Conservation (phyloP, 1,139 yeast species). For the Suhomyces coccinellae region DNA sequence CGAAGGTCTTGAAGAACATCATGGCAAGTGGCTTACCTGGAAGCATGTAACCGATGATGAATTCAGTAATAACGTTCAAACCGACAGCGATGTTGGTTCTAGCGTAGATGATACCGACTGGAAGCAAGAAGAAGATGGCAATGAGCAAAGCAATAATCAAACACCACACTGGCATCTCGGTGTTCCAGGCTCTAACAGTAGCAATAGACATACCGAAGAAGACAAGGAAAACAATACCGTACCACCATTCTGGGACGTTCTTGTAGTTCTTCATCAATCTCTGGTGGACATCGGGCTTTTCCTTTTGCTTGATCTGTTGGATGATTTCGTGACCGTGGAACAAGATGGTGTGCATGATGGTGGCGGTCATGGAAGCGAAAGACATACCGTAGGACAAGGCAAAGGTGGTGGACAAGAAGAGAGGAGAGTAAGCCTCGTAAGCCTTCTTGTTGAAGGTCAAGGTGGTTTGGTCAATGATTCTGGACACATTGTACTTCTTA, state of each 20-base stretch:
- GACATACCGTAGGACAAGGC: constrained; percentile 62
- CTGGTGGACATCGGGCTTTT: constrained; percentile 60
- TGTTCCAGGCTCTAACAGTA: constrained; percentile 42
- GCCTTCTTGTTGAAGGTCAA: constrained; percentile 46
- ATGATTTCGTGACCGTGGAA: constrained; percentile 58
- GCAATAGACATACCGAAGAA: constrained; percentile 44
- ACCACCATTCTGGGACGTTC: constrained; percentile 74
- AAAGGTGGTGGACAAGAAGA: constrained; percentile 64
- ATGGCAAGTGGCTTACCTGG: constrained; percentile 50
- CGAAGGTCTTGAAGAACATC: constrained; percentile 50
- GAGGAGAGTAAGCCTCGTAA: constrained; percentile 55
- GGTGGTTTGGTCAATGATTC: constrained; percentile 41
- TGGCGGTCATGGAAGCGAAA: constrained; percentile 63
- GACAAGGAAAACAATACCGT: constrained; percentile 37
- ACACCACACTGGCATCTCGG: constrained; percentile 44
- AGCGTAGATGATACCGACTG: constrained; percentile 45
- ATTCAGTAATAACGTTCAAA: constrained; percentile 47
- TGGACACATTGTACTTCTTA: constrained; percentile 34
- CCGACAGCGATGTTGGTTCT: constrained; percentile 48
- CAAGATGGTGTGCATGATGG: constrained; percentile 52
- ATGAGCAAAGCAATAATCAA: constrained; percentile 42
- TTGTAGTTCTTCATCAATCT: constrained; percentile 59
- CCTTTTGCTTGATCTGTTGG: constrained; percentile 43
- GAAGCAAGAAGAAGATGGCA: constrained; percentile 42
- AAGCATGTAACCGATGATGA: constrained; percentile 47